A percentile compares a stretch with the other conserved stretches of the same genome.
These are phyloP conservation scores for Bjerkandera adusta DNA, from an alignment of 1,284 basidiomycete species.

Conservation along the genomic window DNA sequence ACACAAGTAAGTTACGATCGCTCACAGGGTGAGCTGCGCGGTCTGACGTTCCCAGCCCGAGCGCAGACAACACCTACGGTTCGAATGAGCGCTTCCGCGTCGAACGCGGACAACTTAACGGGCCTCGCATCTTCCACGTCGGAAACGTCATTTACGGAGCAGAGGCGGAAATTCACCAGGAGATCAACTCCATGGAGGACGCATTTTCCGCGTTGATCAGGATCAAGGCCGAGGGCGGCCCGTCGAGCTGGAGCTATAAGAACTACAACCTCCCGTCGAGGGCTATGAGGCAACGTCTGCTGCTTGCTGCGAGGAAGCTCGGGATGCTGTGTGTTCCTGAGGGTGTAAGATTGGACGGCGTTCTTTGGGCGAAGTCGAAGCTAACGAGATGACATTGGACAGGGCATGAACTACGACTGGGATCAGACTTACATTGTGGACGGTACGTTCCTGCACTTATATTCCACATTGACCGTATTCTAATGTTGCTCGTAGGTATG, in stretches of 20 bases:
- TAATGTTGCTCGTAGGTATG: constrained; percentile 57
- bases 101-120: constrained; percentile 64
- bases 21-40: too few relatives aligned
- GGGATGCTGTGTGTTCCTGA: constrained; percentile 73
- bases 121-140: constrained; percentile 68
- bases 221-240: constrained; percentile 70
- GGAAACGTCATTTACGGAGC: constrained; percentile 68
- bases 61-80: constrained; percentile 55
- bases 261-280: constrained; percentile 71
- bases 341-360: constrained; percentile 44
- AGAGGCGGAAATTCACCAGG: constrained; percentile 52
- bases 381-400: neutral
- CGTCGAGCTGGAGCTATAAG: constrained; percentile 69
- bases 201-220: constrained; percentile 61
- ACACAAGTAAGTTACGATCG: constrained; percentile 54
- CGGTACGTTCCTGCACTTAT: constrained; percentile 37
- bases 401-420: constrained; percentile 77
- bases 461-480: constrained; percentile 1
- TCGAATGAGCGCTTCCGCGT: constrained; percentile 64
- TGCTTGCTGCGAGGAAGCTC: constrained; percentile 57
- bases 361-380: too few relatives aligned
- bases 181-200: constrained; percentile 58
- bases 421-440: constrained; percentile 73
- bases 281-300: constrained; percentile 65
- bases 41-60: constrained; percentile 44